Evolutionary conservation across 768 basidiomycete species (phyloP).

Genomic region (Boletus vinaceobasis): DNA sequence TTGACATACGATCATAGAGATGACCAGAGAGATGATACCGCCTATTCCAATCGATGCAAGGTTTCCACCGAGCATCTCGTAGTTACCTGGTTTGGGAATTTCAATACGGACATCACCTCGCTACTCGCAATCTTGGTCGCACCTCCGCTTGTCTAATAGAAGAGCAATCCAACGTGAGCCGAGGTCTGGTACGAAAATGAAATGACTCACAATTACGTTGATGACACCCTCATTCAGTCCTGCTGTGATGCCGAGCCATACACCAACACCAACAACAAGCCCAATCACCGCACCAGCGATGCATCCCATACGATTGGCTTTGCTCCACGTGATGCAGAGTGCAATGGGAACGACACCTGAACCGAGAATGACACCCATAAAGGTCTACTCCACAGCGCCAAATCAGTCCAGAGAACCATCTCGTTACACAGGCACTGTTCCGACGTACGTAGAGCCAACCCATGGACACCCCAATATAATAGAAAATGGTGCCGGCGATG

Average conservation of each 20-base stretch:
- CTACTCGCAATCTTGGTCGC: constrained; percentile 30
- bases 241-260: constrained; percentile 84
- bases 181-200: background rate
- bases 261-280: constrained; percentile 64
- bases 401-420: background rate
- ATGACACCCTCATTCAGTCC: constrained; percentile 66
- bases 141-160: constrained; percentile 47
- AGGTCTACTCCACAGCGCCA: constrained; percentile 47
- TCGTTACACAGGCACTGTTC: background rate
- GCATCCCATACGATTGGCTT: constrained; percentile 84
- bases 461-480: constrained; percentile 87
- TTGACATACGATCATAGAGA: constrained; percentile 58
- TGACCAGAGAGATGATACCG: constrained; percentile 64
- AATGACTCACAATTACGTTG: constrained; percentile 55
- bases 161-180: background rate
- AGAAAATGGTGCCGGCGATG: constrained; percentile 81
- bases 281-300: constrained; percentile 70
- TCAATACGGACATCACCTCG: background rate
- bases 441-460: constrained; percentile 84
- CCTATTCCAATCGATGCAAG: constrained; percentile 81
- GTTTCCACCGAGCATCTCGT: constrained; percentile 86
- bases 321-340: constrained; percentile 78
- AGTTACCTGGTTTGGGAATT: constrained; percentile 34
- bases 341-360: constrained; percentile 87
- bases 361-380: constrained; percentile 86